Conservation (phyloP, 2,329 filamentous ascomycete species). For the Leptographium flavum region DNA sequence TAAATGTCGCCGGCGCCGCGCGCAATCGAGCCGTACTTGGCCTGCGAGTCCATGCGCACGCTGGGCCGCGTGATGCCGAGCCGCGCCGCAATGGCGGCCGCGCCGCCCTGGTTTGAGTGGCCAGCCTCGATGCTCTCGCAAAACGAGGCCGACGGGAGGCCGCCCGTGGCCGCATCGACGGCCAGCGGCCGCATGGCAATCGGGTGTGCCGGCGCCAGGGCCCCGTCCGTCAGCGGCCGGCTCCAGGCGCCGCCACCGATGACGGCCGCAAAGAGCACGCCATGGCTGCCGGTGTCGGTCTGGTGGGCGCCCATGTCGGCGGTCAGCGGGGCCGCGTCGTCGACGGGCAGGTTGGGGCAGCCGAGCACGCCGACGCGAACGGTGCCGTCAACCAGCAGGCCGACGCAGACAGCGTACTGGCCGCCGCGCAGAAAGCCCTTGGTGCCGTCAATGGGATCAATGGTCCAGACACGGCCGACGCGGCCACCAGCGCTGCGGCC, state of each 20-base stretch:
- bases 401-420: slow-evolving; percentile 93
- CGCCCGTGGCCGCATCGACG: slow-evolving; percentile 31
- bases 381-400: slow-evolving; percentile 79
- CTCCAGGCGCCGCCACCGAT: slow-evolving; percentile 67
- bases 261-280: slow-evolving; percentile 80
- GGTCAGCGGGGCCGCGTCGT: slow-evolving; percentile 59
- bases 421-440: slow-evolving; percentile 93
- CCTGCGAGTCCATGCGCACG: slow-evolving; percentile 94
- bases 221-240: slow-evolving; percentile 49
- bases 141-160: slow-evolving; percentile 74
- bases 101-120: slow-evolving; percentile 81
- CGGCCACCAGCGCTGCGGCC: slow-evolving; percentile 58
- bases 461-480: slow-evolving; percentile 77
- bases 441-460: slow-evolving; percentile 95
- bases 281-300: slow-evolving; percentile 61
- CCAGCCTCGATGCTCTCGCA: slow-evolving; percentile 93
- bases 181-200: slow-evolving; percentile 60
- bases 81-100: slow-evolving; percentile 67
- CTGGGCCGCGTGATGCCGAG: slow-evolving; percentile 81
- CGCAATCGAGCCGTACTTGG: slow-evolving; percentile 93
- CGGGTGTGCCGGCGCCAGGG: slow-evolving; percentile 35
- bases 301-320: slow-evolving; percentile 61
- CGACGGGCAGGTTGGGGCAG: slow-evolving; percentile 86
- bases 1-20: slow-evolving; percentile 91
- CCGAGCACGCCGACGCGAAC: slow-evolving; percentile 90